Conservation (phyloP, 805 yeast genomes). For the Phaffomyces opuntiae region DNA sequence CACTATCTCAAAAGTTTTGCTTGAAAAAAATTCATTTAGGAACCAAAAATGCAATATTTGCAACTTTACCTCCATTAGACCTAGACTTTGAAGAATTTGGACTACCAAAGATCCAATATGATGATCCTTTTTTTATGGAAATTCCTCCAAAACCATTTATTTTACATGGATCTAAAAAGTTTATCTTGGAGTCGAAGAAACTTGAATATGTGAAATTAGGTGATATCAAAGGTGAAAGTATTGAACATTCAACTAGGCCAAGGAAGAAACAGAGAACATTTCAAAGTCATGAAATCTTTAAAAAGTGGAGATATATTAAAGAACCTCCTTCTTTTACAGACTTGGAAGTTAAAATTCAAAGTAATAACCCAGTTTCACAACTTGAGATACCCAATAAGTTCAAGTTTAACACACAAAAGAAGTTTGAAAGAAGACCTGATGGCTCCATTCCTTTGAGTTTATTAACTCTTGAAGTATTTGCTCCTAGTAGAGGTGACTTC, state of each 20-base stretch:
- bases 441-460: conserved; percentile 44
- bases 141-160: conserved; percentile 44
- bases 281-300: background rate
- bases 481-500: conserved; percentile 40
- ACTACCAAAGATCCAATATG: conserved; percentile 44
- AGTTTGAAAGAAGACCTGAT: conserved; percentile 29
- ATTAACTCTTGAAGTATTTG: conserved; percentile 65
- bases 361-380: conserved; percentile 35
- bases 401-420: conserved; percentile 31
- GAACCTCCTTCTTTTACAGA: conserved; percentile 42
- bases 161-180: conserved; percentile 57
- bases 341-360: conserved; percentile 19
- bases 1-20: background rate
- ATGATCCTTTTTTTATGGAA: conserved; percentile 58
- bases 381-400: conserved; percentile 38
- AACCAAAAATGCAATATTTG: conserved; percentile 6
- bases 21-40: background rate
- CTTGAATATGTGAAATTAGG: conserved; percentile 26
- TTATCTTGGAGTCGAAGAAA: conserved; percentile 38
- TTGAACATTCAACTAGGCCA: background rate
- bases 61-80: conserved; percentile 8
- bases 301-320: conserved; percentile 39
- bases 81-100: conserved; percentile 42
- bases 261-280: background rate
- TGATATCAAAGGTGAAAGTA: conserved; percentile 15